These are phyloP conservation scores for Rhynchospora pubera DNA, from an alignment of 176 grass and related monocot species.

Conservation along the genomic window DNA sequence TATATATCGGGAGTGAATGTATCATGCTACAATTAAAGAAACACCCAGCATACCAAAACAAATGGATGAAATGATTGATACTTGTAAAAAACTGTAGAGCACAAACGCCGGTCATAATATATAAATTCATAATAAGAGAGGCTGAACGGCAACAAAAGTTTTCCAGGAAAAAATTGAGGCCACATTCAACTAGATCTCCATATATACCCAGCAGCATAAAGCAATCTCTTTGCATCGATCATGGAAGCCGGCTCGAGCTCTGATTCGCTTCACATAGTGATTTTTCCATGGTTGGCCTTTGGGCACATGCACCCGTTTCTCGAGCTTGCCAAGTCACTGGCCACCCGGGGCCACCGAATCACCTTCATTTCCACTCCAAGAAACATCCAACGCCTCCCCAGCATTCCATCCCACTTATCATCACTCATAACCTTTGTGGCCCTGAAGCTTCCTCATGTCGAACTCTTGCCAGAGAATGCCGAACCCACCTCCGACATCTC, in stretches of 20 bases:
- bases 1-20: no score
- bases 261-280: constrained; percentile 13
- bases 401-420: constrained; percentile 24
- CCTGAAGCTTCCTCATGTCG: constrained; percentile 18
- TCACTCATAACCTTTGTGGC: constrained; percentile 34
- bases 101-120: no score
- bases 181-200: background rate
- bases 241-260: background rate
- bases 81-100: no score
- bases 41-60: no score
- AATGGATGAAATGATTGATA: no score
- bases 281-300: constrained; percentile 69
- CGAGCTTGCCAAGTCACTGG: constrained; percentile 48
- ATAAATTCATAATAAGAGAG: no score
- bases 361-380: constrained; percentile 47
- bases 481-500: constrained; percentile 41
- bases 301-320: constrained; percentile 47
- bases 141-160: no score
- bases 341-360: constrained; percentile 33
- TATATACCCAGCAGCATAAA: background rate
- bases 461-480: constrained; percentile 23
- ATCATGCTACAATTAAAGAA: no score
- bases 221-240: background rate
- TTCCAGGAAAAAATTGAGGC: background rate
- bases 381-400: constrained; percentile 39